phyloP scores from a whole-genome alignment of 176 grass and related monocot species.

The Aegilops tauschii region DNA sequence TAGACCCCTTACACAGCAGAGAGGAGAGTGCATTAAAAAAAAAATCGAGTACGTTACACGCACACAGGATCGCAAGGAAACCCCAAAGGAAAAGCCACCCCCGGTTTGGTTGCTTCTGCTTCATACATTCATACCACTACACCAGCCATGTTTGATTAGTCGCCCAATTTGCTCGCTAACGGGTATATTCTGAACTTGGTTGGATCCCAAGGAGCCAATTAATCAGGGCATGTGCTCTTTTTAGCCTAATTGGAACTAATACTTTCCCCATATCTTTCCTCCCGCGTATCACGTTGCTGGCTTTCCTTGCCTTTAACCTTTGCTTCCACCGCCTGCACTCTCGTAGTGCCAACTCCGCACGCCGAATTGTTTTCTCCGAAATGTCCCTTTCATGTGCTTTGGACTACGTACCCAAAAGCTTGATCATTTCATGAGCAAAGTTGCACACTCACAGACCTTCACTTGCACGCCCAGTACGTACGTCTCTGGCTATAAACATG shows the following conservation, averaged over 20 bases:
- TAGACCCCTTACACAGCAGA: too few relatives aligned
- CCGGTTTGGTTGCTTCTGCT: background rate
- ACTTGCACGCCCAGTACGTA: background rate
- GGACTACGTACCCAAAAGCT: background rate
- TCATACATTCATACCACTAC: background rate
- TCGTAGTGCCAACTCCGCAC: conserved; percentile 32
- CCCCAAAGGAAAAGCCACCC: background rate
- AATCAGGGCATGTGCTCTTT: background rate
- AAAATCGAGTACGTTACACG: background rate
- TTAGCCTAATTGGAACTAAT: background rate
- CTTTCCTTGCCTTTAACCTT: conserved; percentile 17
- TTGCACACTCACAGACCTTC: background rate
- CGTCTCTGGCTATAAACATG: conserved; percentile 57
- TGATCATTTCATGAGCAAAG: conserved; percentile 13
- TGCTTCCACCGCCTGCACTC: conserved; percentile 25
- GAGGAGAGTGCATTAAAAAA: too few relatives aligned
- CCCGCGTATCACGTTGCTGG: background rate
- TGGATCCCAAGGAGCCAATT: background rate
- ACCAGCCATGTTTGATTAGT: background rate
- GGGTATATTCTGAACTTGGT: background rate
- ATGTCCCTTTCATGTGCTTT: conserved; percentile 25
- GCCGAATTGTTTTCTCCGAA: conserved; percentile 9
- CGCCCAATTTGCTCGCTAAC: background rate
- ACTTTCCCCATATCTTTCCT: conserved; percentile 13
- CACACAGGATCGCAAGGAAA: background rate